A percentile compares a stretch with the other conserved stretches of the same genome.
phyloP scores from a whole-genome alignment of 805 yeast genomes.

The Myxozyma kluyveri region DNA sequence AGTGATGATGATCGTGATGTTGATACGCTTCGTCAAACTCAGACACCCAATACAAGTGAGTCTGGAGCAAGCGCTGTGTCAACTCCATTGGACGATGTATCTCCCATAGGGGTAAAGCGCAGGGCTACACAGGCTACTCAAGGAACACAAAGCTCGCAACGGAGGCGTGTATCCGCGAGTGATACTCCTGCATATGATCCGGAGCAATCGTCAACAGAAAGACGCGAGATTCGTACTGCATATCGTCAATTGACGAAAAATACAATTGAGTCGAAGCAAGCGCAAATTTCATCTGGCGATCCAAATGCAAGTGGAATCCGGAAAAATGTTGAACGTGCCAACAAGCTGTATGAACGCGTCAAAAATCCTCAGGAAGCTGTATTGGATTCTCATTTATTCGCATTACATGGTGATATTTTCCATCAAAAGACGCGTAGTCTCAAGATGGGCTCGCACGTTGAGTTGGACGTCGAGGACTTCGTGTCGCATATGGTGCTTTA shows the following conservation, averaged over 20 bases:
- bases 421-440: slow-evolving; percentile 15
- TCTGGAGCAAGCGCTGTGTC: background rate
- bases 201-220: slow-evolving; percentile 11
- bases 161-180: background rate
- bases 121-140: background rate
- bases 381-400: slow-evolving; percentile 25
- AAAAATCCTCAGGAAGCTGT: slow-evolving; percentile 26
- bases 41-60: background rate
- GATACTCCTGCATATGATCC: slow-evolving; percentile 13
- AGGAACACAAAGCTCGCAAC: background rate
- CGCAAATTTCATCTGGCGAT: slow-evolving; percentile 9
- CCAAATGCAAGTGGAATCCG: slow-evolving; percentile 5
- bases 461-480: slow-evolving; percentile 26
- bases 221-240: slow-evolving; percentile 17
- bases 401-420: slow-evolving; percentile 16
- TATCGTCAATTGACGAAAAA: slow-evolving; percentile 16
- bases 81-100: background rate
- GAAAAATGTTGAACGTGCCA: slow-evolving; percentile 10
- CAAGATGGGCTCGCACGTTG: slow-evolving; percentile 22
- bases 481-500: slow-evolving; percentile 6
- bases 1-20: background rate
- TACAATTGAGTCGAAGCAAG: slow-evolving; percentile 15
- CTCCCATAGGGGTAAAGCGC: background rate
- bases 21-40: background rate
- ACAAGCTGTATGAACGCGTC: slow-evolving; percentile 18